These are phyloP conservation scores for Paraphoma chrysanthemicola DNA, from an alignment of 2,329 filamentous ascomycete species.

Conservation along the genomic window DNA sequence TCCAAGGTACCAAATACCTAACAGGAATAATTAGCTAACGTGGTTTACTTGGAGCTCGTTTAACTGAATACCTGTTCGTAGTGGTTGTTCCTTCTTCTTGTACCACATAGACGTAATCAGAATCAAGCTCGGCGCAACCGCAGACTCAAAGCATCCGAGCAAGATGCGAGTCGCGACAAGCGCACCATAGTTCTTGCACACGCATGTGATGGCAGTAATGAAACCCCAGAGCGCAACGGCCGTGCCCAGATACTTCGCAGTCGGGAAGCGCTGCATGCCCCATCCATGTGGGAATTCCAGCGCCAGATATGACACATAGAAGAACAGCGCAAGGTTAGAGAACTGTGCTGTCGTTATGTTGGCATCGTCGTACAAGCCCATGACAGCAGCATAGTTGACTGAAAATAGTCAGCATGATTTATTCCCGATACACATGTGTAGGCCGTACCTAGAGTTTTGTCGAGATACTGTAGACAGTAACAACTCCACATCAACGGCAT, in stretches of 20 bases:
- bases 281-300: conserved; percentile 54
- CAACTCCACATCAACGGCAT: conserved; percentile 50
- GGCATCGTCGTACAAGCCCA: conserved; percentile 49
- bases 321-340: conserved; percentile 43
- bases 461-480: conserved; percentile 51
- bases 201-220: conserved; percentile 57
- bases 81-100: conserved; percentile 67
- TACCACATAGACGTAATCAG: conserved; percentile 72
- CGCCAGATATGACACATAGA: conserved; percentile 48
- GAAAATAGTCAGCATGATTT: not conserved
- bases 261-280: conserved; percentile 61
- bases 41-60: too few relatives aligned
- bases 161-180: conserved; percentile 59
- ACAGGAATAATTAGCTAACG: too few relatives aligned
- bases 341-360: conserved; percentile 47
- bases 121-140: conserved; percentile 63
- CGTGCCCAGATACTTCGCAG: conserved; percentile 60
- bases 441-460: conserved; percentile 51
- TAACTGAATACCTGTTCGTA: conserved; percentile 50
- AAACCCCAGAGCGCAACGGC: conserved; percentile 56
- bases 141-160: conserved; percentile 60
- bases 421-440: not conserved
- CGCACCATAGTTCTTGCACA: conserved; percentile 57
- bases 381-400: conserved; percentile 52
- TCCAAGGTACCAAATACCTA: conserved; percentile 49